These are phyloP conservation scores for Pholiota adiposa DNA, from an alignment of 1,284 basidiomycete genomes.

Conservation along the genomic window DNA sequence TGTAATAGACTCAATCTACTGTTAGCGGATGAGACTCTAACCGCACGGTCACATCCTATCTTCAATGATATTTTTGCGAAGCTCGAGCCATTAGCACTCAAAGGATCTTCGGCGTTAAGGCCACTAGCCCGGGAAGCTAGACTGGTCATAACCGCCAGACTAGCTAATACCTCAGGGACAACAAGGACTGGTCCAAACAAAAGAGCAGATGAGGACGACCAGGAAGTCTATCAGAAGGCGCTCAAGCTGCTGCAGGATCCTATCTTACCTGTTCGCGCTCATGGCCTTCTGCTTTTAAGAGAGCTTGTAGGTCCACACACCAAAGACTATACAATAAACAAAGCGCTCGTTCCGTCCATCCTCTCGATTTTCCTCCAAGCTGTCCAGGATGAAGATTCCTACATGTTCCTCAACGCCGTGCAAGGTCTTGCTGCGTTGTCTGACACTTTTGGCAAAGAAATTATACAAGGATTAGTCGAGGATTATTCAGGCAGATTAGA, in stretches of 20 bases:
- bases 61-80: constrained; percentile 74
- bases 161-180: constrained; percentile 57
- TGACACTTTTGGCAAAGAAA: constrained; percentile 75
- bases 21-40: constrained; percentile 73
- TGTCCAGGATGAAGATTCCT: constrained; percentile 92
- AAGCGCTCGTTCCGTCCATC: constrained; percentile 79
- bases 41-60: constrained; percentile 60
- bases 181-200: constrained; percentile 28
- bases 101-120: constrained; percentile 51
- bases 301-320: constrained; percentile 62
- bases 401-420: constrained; percentile 92
- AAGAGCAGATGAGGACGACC: constrained; percentile 46
- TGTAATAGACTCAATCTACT: neutral
- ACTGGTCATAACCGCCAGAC: constrained; percentile 80
- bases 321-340: constrained; percentile 33
- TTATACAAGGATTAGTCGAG: constrained; percentile 67
- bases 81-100: constrained; percentile 59
- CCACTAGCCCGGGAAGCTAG: constrained; percentile 76
- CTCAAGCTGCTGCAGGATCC: constrained; percentile 90
- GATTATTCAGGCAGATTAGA: constrained; percentile 64
- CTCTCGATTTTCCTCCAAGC: constrained; percentile 87
- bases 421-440: constrained; percentile 88
- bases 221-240: constrained; percentile 84
- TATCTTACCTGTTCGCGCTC: constrained; percentile 93
- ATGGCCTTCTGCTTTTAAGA: constrained; percentile 86